phyloP scores from a whole-genome alignment of 345 rosid species.

The Hevea brasiliensis region DNA sequence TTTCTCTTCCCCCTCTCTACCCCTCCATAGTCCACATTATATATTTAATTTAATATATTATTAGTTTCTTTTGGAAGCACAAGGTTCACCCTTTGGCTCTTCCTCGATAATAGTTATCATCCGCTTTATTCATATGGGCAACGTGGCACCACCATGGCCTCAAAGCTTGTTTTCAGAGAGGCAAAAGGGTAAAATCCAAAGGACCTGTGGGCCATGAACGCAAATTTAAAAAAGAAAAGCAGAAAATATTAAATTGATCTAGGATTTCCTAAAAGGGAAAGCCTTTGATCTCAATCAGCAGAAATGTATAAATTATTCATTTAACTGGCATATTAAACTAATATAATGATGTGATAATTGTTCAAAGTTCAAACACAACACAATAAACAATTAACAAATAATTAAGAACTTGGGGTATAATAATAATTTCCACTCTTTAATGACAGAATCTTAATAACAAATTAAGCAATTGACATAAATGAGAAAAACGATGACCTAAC shows the following conservation, averaged over 20 bases:
- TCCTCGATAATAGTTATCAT: slow-evolving; percentile 31
- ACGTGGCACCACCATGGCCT: slow-evolving; percentile 53
- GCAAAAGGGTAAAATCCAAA: background rate
- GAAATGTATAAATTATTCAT: no score
- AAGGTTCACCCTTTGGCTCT: slow-evolving; percentile 24
- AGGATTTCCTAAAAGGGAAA: background rate
- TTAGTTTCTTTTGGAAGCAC: slow-evolving; percentile 21
- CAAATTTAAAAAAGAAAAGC: background rate
- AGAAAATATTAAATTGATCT: background rate
- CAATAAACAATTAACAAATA: background rate
- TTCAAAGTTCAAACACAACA: background rate
- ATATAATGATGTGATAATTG: background rate
- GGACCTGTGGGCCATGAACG: slow-evolving; percentile 6
- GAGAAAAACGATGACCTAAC: background rate
- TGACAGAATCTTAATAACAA: background rate
- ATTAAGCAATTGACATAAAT: background rate
- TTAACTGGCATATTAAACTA: background rate
- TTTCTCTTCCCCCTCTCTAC: background rate
- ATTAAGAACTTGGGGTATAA: background rate
- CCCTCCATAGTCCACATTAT: background rate
- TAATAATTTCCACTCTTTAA: background rate
- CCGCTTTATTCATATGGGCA: slow-evolving; percentile 38
- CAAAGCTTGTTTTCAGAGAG: slow-evolving; percentile 7
- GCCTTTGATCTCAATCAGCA: no score
- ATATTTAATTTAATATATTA: background rate